phyloP scores from a whole-genome alignment of 192 early-diverging fungal species.

The Phycomyces blakesleeanus region DNA sequence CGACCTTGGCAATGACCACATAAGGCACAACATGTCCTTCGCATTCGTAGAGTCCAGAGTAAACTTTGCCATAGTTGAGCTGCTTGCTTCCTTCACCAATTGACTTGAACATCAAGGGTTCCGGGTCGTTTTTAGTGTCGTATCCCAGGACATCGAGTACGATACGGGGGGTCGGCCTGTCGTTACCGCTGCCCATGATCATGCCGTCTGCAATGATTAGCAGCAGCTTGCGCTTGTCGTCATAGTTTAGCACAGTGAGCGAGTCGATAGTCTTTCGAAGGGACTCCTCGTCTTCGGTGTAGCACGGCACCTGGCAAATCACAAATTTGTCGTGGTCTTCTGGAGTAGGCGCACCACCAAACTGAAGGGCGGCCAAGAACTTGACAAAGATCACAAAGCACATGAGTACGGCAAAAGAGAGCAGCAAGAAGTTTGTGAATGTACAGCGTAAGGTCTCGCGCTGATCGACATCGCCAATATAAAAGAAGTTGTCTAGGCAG shows the following conservation, averaged over 20 bases:
- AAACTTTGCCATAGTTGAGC: slow-evolving; percentile 94
- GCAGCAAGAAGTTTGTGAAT: slow-evolving; percentile 67
- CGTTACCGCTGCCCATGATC: slow-evolving; percentile 96
- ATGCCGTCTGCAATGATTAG: slow-evolving; percentile 90
- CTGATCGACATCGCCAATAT: slow-evolving; percentile 65
- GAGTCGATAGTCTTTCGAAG: slow-evolving; percentile 83
- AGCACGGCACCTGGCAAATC: slow-evolving; percentile 94
- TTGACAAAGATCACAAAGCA: slow-evolving; percentile 74
- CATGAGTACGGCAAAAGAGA: slow-evolving; percentile 64
- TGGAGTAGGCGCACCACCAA: slow-evolving; percentile 67
- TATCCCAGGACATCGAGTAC: slow-evolving; percentile 89
- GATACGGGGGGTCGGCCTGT: slow-evolving; percentile 90
- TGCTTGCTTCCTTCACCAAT: slow-evolving; percentile 91
- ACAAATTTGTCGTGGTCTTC: slow-evolving; percentile 97
- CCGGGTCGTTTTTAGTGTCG: slow-evolving; percentile 73
- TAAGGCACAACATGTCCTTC: slow-evolving; percentile 95
- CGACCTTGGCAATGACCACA: slow-evolving; percentile 92
- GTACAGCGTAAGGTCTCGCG: slow-evolving; percentile 53
- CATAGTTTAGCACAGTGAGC: slow-evolving; percentile 72
- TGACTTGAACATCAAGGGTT: slow-evolving; percentile 82
- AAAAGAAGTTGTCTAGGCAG: slow-evolving; percentile 64
- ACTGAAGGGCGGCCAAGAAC: slow-evolving; percentile 80
- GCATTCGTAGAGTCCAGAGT: slow-evolving; percentile 92
- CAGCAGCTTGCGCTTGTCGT: slow-evolving; percentile 86
- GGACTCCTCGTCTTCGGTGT: slow-evolving; percentile 89